Evolutionary conservation across 805 yeast genomes (phyloP).

Genomic region (Metschnikowia similis): DNA sequence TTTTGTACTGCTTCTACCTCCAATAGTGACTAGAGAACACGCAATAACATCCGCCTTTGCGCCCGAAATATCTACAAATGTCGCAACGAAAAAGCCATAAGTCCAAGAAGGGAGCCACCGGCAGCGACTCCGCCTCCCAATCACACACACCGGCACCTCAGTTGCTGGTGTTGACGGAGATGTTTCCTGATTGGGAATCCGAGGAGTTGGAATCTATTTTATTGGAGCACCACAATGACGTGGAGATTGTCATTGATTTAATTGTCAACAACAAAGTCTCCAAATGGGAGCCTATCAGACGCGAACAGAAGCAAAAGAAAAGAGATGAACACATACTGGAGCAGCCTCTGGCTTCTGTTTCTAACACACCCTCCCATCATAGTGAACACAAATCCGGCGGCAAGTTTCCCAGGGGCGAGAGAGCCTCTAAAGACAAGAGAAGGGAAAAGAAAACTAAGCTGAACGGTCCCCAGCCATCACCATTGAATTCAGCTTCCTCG

Average conservation of each 20-base stretch:
- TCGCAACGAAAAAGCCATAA: constrained; percentile 19
- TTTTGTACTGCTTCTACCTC: not conserved
- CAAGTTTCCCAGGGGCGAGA: constrained; percentile 10
- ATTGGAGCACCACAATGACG: constrained; percentile 65
- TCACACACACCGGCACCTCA: constrained; percentile 10
- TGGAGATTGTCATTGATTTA: constrained; percentile 78
- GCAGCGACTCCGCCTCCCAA: constrained; percentile 6
- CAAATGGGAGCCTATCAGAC: constrained; percentile 92
- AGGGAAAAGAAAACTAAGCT: constrained; percentile 11
- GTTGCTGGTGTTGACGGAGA: constrained; percentile 63
- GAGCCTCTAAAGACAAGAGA: constrained; percentile 14
- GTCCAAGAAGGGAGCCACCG: constrained; percentile 10
- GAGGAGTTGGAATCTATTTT: constrained; percentile 78
- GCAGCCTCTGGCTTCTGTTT: constrained; percentile 4
- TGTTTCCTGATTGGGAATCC: constrained; percentile 92
- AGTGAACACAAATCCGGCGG: constrained; percentile 4
- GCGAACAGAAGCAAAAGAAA: constrained; percentile 50
- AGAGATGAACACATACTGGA: constrained; percentile 21
- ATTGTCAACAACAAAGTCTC: constrained; percentile 86
- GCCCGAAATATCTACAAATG: constrained; percentile 8
- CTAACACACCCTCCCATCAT: constrained; percentile 4
- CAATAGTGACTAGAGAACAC: constrained; percentile 1
- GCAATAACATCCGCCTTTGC: not conserved
- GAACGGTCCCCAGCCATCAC: constrained; percentile 4
- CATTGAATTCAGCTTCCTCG: constrained; percentile 1